phyloP scores from a whole-genome alignment of 2,329 filamentous ascomycete species.

The Fusarium burgessii region DNA sequence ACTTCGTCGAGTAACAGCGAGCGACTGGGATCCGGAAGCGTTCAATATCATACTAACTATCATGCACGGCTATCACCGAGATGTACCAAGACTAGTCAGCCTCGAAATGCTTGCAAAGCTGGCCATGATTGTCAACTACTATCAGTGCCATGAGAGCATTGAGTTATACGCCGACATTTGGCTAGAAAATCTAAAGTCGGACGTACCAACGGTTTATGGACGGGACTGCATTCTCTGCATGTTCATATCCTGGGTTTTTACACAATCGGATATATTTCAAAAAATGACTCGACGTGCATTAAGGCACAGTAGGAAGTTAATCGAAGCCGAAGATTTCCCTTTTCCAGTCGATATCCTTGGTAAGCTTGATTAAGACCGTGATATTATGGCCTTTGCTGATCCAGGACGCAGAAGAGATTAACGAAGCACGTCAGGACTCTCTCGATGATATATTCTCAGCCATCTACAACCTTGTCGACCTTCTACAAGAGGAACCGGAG shows the following conservation, averaged over 20 bases:
- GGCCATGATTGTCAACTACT: conserved; percentile 46
- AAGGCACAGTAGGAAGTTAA: conserved; percentile 3
- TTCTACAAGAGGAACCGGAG: not conserved
- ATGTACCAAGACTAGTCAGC: conserved; percentile 31
- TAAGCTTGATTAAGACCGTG: not conserved
- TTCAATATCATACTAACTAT: conserved; percentile 42
- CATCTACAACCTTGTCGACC: not conserved
- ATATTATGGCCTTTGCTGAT: not conserved
- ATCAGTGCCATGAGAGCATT: conserved; percentile 40
- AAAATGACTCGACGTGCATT: conserved; percentile 26
- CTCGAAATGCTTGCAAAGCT: conserved; percentile 44
- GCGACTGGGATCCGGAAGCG: conserved; percentile 42
- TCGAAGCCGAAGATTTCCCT: conserved; percentile 19
- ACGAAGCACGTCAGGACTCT: not conserved
- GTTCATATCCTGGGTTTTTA: conserved; percentile 35
- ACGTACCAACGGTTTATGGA: not conserved
- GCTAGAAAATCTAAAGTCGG: conserved; percentile 6
- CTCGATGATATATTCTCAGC: not conserved
- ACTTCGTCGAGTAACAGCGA: not conserved
- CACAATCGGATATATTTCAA: conserved; percentile 3
- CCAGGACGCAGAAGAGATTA: not conserved
- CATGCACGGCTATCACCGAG: conserved; percentile 41
- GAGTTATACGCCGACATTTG: conserved; percentile 27
- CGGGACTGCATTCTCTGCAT: conserved; percentile 24
- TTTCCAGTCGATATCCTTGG: conserved; percentile 9